Evolutionary conservation across 1,284 basidiomycete species (phyloP).

Genomic region (Ustilago esculenta): DNA sequence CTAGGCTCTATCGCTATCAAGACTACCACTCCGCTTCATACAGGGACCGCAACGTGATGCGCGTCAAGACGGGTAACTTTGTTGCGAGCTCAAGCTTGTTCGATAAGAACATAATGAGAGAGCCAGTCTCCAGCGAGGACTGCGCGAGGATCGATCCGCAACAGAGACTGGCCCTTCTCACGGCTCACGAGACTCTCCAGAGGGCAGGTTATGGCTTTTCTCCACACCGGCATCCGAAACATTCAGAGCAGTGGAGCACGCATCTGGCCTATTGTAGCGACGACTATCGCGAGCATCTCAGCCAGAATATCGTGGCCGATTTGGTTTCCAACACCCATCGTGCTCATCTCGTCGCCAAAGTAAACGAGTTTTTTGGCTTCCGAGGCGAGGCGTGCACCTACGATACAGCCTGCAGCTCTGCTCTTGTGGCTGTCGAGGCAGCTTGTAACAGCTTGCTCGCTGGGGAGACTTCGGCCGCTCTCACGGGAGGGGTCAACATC

Average conservation of each 20-base stretch:
- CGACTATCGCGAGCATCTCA: conserved; percentile 49
- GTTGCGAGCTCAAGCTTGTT: conserved; percentile 28
- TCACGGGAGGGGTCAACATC: conserved; percentile 53
- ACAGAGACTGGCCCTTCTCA: conserved; percentile 41
- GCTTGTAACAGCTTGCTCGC: conserved; percentile 38
- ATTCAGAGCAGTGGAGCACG: conserved; percentile 36
- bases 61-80: conserved; percentile 42
- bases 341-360: conserved; percentile 32
- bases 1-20: conserved; percentile 37
- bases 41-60: conserved; percentile 50
- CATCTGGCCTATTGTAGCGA: conserved; percentile 48
- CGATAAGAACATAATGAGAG: conserved; percentile 29
- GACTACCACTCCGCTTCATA: conserved; percentile 47
- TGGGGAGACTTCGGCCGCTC: conserved; percentile 22
- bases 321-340: conserved; percentile 39
- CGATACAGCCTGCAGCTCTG: conserved; percentile 51
- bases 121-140: conserved; percentile 9
- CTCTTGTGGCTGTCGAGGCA: conserved; percentile 47
- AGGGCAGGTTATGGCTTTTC: conserved; percentile 41
- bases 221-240: conserved; percentile 8
- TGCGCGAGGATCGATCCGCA: conserved; percentile 46
- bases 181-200: conserved; percentile 33
- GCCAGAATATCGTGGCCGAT: conserved; percentile 29
- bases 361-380: conserved; percentile 43
- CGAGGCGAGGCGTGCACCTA: conserved; percentile 43